Percentiles rank a stretch among this genome's conserved stretches.
Evolutionary conservation across 192 early-diverging fungal species (phyloP).

Genomic region (Chytriomyces sp.): DNA sequence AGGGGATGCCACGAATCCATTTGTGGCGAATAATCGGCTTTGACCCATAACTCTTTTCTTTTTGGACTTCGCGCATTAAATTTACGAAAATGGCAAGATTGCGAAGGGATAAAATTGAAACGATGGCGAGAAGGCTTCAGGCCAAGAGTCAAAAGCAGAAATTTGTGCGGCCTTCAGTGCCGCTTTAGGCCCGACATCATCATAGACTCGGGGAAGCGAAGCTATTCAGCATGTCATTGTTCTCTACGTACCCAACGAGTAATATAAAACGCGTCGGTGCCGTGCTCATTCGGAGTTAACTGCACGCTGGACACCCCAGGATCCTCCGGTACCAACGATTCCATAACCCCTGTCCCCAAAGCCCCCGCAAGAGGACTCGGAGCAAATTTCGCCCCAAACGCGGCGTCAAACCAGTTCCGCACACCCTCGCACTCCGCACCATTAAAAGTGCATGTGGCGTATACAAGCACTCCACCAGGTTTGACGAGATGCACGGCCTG

Average conservation of each 20-base stretch:
- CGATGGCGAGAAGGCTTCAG: no score
- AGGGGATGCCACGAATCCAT: constrained; percentile 31
- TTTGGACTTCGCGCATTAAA: no score
- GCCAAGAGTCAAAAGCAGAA: no score
- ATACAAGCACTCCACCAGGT: constrained; percentile 17
- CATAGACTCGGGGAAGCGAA: no score
- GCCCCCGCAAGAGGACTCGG: neutral
- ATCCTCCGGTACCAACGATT: neutral
- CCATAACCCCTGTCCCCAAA: neutral
- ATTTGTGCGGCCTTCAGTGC: no score
- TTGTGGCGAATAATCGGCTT: no score
- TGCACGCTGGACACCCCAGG: neutral
- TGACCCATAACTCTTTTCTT: no score
- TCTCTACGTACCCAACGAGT: constrained; percentile 7
- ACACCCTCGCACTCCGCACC: constrained; percentile 14
- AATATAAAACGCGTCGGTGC: constrained; percentile 24
- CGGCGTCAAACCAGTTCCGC: constrained; percentile 12
- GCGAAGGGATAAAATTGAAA: no score
- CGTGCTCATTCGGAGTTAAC: constrained; percentile 5
- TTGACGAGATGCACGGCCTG: constrained; percentile 1
- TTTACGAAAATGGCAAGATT: no score
- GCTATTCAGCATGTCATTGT: no score
- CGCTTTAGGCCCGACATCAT: no score
- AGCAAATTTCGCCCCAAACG: neutral
- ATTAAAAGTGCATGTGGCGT: constrained; percentile 30